A percentile compares a stretch with the other conserved stretches of the same genome.
Evolutionary conservation across 2,329 filamentous ascomycete species (phyloP).

Genomic region (Phaeosphaeria sp.): DNA sequence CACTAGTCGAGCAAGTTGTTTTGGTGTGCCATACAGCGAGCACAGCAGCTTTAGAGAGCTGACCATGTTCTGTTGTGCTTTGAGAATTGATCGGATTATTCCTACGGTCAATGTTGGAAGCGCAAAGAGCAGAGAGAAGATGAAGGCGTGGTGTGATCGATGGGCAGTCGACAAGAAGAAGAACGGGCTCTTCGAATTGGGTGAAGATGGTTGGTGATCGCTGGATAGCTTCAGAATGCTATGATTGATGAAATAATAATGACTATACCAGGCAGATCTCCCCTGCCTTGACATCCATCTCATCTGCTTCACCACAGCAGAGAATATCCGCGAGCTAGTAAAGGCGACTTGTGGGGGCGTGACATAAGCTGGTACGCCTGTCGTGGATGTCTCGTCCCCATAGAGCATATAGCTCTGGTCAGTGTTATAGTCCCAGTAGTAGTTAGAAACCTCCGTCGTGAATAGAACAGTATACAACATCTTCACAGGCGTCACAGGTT

Average conservation of each 20-base stretch:
- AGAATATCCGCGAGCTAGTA: too few species aligned
- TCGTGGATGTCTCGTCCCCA: too few species aligned
- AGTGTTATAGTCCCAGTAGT: too few species aligned
- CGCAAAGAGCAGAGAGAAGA: slow-evolving; percentile 67
- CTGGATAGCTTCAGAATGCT: too few species aligned
- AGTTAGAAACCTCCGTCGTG: neutral
- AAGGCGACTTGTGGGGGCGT: too few species aligned
- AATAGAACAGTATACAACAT: neutral
- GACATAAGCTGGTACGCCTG: too few species aligned
- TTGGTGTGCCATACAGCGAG: slow-evolving; percentile 94
- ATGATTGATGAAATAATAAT: too few species aligned
- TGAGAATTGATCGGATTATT: slow-evolving; percentile 87
- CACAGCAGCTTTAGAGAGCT: slow-evolving; percentile 95
- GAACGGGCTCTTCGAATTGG: slow-evolving; percentile 61
- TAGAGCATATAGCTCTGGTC: too few species aligned
- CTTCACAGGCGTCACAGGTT: neutral
- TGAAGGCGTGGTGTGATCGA: slow-evolving; percentile 70
- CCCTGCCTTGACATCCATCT: slow-evolving; percentile 1
- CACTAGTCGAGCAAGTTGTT: slow-evolving; percentile 82
- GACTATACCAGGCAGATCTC: slow-evolving; percentile 9
- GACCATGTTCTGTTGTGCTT: slow-evolving; percentile 87
- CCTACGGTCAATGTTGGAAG: slow-evolving; percentile 89
- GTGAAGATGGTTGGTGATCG: slow-evolving; percentile 24
- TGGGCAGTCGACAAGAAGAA: slow-evolving; percentile 69
- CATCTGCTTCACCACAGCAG: slow-evolving; percentile 10